phyloP scores from a whole-genome alignment of 106 monocot species.

The Dioscorea dumetorum region DNA sequence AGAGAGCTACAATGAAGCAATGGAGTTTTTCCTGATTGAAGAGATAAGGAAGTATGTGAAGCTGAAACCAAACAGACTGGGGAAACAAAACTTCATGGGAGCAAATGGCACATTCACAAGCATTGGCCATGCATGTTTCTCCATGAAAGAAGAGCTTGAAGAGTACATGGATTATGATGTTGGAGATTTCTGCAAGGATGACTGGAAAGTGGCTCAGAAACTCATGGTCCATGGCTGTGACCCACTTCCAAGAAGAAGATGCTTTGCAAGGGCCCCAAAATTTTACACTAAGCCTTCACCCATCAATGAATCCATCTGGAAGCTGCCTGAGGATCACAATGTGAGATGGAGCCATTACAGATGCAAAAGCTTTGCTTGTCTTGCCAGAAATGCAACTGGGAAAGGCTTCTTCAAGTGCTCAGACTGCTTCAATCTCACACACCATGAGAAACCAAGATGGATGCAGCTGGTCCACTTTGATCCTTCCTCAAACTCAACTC shows the following conservation, averaged over 20 bases:
- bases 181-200: slow-evolving; percentile 70
- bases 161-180: slow-evolving; percentile 85
- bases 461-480: slow-evolving; percentile 9
- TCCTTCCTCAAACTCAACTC: slow-evolving; percentile 12
- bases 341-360: slow-evolving; percentile 63
- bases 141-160: slow-evolving; percentile 65
- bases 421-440: slow-evolving; percentile 61
- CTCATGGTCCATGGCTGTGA: slow-evolving; percentile 75
- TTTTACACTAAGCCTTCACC: slow-evolving; percentile 44
- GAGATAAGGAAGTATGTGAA: slow-evolving; percentile 61
- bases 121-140: slow-evolving; percentile 64
- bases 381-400: slow-evolving; percentile 33
- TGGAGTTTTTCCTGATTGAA: slow-evolving; percentile 57
- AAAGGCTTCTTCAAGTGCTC: slow-evolving; percentile 72
- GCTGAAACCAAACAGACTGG: slow-evolving; percentile 66
- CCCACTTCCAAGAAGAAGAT: slow-evolving; percentile 54
- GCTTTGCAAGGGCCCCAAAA: slow-evolving; percentile 59
- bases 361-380: slow-evolving; percentile 70
- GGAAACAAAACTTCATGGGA: slow-evolving; percentile 79
- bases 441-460: slow-evolving; percentile 57
- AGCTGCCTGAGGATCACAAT: slow-evolving; percentile 51
- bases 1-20: slow-evolving; percentile 5
- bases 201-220: slow-evolving; percentile 58
- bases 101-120: slow-evolving; percentile 67
- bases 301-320: slow-evolving; percentile 44